These are phyloP conservation scores for Parsonsia alboflavescens DNA, from an alignment of 257 asterid species.

Conservation along the genomic window DNA sequence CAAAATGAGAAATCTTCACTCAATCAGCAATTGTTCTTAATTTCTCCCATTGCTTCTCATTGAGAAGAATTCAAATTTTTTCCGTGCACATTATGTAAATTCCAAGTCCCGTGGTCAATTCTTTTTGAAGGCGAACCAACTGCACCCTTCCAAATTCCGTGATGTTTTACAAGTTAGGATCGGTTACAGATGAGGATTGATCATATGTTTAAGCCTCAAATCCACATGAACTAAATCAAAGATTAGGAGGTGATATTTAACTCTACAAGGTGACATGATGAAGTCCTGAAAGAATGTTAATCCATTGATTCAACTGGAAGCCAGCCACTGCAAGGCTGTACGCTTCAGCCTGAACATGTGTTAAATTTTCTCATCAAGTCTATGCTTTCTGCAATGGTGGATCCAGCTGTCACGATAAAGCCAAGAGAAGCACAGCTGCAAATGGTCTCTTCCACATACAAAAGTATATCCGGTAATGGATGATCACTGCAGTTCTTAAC, in stretches of 20 bases:
- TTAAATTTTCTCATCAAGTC: conserved; percentile 56
- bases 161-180: background rate
- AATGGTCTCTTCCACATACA: conserved; percentile 61
- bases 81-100: background rate
- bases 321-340: background rate
- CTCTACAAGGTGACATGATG: background rate
- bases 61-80: background rate
- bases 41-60: background rate
- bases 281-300: conserved; percentile 1
- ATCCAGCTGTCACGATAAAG: conserved; percentile 82
- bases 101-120: background rate
- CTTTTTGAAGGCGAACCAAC: background rate
- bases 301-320: background rate
- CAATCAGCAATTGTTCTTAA: background rate
- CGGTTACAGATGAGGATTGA: background rate
- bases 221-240: background rate
- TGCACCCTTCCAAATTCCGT: background rate
- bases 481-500: conserved; percentile 33
- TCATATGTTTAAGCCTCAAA: background rate
- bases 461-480: conserved; percentile 49
- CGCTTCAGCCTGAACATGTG: conserved; percentile 32
- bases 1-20: background rate
- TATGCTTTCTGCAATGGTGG: conserved; percentile 79
- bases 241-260: background rate
- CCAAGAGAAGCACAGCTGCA: conserved; percentile 95